A percentile compares a stretch with the other conserved stretches of the same genome.
These are phyloP conservation scores for Microglena sp. DNA, from an alignment of 139 green algal species.

Conservation along the genomic window DNA sequence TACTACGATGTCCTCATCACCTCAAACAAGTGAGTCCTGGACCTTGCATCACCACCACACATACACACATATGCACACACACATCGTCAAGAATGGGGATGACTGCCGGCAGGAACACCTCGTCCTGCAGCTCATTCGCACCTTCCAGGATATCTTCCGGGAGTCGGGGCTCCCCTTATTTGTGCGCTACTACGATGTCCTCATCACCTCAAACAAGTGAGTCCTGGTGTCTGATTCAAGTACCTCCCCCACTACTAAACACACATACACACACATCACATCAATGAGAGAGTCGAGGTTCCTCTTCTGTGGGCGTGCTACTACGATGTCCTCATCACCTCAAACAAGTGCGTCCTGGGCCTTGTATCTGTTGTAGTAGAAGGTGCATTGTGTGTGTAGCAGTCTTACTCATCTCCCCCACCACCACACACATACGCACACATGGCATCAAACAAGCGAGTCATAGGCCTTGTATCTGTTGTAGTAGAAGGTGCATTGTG, in stretches of 20 bases:
- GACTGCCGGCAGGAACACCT: constrained; percentile 95
- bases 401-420: too few species aligned
- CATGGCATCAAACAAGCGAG: too few species aligned
- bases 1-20: constrained; percentile 91
- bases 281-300: constrained; percentile 71
- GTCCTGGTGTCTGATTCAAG: too few species aligned
- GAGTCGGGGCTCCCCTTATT: constrained; percentile 80
- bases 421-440: too few species aligned
- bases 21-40: constrained; percentile 46
- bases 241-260: too few species aligned
- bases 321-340: constrained; percentile 89
- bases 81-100: constrained; percentile 94
- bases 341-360: constrained; percentile 46
- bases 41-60: too few species aligned
- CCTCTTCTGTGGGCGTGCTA: constrained; percentile 74
- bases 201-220: constrained; percentile 72
- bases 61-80: too few species aligned
- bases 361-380: too few species aligned
- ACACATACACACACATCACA: too few species aligned
- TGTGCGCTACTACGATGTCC: constrained; percentile 80
- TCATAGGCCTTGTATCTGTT: too few species aligned
- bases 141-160: constrained; percentile 69
- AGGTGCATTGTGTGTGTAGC: too few species aligned
- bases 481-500: too few species aligned
- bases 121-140: constrained; percentile 81